These are phyloP conservation scores for Tolypocladium paradoxum DNA, from an alignment of 2,329 filamentous ascomycete genomes.

Conservation along the genomic window DNA sequence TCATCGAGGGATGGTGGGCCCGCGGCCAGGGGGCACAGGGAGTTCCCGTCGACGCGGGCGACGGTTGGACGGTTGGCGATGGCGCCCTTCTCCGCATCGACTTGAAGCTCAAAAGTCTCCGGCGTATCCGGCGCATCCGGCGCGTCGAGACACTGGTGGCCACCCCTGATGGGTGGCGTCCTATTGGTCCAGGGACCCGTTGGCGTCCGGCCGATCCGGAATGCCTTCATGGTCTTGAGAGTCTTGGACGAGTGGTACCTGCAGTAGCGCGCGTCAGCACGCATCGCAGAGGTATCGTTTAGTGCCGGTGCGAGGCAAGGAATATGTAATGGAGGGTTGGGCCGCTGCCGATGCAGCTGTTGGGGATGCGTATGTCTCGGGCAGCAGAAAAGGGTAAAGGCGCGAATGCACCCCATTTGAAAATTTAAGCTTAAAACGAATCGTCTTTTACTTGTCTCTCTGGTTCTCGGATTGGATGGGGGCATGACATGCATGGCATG, in stretches of 20 bases:
- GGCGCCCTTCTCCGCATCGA: constrained; percentile 5
- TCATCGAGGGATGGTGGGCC: neutral
- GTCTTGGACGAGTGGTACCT: constrained; percentile 48
- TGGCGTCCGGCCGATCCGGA: constrained; percentile 46
- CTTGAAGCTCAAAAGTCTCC: constrained; percentile 6
- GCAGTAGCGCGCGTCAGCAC: constrained; percentile 9
- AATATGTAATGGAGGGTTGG: neutral
- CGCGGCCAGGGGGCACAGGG: neutral
- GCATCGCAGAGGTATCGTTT: neutral
- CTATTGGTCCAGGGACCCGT: constrained; percentile 45
- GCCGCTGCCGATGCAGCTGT: neutral
- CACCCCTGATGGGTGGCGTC: constrained; percentile 47
- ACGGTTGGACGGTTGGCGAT: neutral
- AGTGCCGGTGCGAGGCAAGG: neutral
- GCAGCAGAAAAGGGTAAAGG: neutral
- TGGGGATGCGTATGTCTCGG: neutral
- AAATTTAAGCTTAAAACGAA: neutral
- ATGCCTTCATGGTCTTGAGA: constrained; percentile 46
- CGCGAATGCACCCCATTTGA: neutral
- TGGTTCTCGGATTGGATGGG: neutral
- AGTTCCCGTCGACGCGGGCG: neutral
- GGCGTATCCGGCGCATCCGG: constrained; percentile 2
- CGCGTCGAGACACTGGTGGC: constrained; percentile 13
- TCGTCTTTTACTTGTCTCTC: neutral
- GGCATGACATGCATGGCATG: neutral